Evolutionary conservation across 176 grass and related monocot genomes (phyloP), one percentile per base, ranked within the genome.

Genomic region (Triticum urartu): DNA sequence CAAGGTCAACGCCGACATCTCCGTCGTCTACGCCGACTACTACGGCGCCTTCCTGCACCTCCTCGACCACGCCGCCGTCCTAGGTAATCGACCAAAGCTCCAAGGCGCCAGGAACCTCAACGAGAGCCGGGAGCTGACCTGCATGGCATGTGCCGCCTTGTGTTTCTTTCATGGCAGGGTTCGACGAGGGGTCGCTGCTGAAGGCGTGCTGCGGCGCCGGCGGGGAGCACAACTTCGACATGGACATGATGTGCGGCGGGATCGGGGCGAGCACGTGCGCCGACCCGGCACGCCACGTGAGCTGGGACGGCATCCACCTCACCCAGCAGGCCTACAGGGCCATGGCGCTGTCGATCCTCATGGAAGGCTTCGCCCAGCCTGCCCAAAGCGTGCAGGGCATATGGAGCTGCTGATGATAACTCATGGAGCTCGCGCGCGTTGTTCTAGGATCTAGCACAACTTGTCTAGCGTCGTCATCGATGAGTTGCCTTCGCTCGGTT

Each of bases 281-380:
- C 0, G 42, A 95, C 20, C 95, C 95, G 1, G 77, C 71, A 3
- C 87, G 85, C 17, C 78, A 82, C 79, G 78, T 98, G 14, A 98
- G 89, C 59, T 98, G 96, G 96, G 93, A 98, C 0, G 96, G 96
- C 77, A 92, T 98, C 69, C 96, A 98, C 83, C 88, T 98, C 61
- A 98, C 93, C 0, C 96, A 98, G 52, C 90, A 91, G 70, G 96
- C 93, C 0, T 95, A 98, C 86, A 85, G 60, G 88, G 79, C 89
- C 15, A 86, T 98, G 32, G 96, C 95, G 3, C 24, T 92, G 6
- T 90, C 95, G 28, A 81, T 98, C 4, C 68, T 98, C 74, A 93
- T 91, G 74, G 67, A 95, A 36, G 95, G 95, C 0, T 95, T 94
- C 7, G 91, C 91, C 17, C 91, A 89, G 14, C 95, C 95, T 3